Evolutionary conservation across 441 rosid genomes (phyloP).

Genomic region (Aquilaria agallochum): DNA sequence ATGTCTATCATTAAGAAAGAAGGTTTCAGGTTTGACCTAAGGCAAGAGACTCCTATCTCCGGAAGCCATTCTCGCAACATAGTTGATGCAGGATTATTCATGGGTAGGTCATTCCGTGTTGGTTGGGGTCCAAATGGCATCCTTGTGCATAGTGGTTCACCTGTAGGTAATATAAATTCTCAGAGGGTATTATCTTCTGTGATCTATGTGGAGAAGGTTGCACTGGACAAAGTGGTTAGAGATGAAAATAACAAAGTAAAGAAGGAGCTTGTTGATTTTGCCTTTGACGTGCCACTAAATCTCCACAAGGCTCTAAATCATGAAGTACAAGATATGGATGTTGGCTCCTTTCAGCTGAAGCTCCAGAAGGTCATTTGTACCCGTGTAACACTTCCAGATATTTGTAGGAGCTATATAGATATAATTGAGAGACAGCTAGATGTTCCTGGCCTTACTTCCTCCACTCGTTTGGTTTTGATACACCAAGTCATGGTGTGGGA

Average conservation of each 20-base stretch:
- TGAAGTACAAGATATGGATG: slow-evolving; percentile 54
- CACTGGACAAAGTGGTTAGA: slow-evolving; percentile 76
- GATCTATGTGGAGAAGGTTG: slow-evolving; percentile 75
- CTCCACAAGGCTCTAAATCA: slow-evolving; percentile 66
- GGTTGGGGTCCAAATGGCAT: slow-evolving; percentile 99
- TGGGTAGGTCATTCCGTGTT: slow-evolving; percentile 97
- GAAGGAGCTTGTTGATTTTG: slow-evolving; percentile 64
- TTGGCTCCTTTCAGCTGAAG: slow-evolving; percentile 69
- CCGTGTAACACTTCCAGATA: slow-evolving; percentile 65
- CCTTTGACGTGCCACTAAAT: slow-evolving; percentile 74
- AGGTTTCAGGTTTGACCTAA: slow-evolving; percentile 79
- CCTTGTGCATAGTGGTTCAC: slow-evolving; percentile 78
- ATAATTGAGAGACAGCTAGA: slow-evolving; percentile 85
- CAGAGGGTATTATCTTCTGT: slow-evolving; percentile 61
- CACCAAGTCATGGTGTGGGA: slow-evolving; percentile 99
- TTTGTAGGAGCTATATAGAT: slow-evolving; percentile 78
- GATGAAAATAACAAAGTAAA: slow-evolving; percentile 64
- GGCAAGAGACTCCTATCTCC: slow-evolving; percentile 59
- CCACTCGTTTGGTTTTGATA: slow-evolving; percentile 69
- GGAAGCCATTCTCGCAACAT: slow-evolving; percentile 71
- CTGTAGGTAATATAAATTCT: slow-evolving; percentile 49
- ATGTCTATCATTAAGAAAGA: slow-evolving; percentile 45
- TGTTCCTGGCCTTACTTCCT: slow-evolving; percentile 65
- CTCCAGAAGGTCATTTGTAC: slow-evolving; percentile 69
- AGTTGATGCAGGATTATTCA: slow-evolving; percentile 94